These are phyloP conservation scores for Phaeophleospora eucalypticola DNA, from an alignment of 2,329 filamentous ascomycete species.

Conservation along the genomic window DNA sequence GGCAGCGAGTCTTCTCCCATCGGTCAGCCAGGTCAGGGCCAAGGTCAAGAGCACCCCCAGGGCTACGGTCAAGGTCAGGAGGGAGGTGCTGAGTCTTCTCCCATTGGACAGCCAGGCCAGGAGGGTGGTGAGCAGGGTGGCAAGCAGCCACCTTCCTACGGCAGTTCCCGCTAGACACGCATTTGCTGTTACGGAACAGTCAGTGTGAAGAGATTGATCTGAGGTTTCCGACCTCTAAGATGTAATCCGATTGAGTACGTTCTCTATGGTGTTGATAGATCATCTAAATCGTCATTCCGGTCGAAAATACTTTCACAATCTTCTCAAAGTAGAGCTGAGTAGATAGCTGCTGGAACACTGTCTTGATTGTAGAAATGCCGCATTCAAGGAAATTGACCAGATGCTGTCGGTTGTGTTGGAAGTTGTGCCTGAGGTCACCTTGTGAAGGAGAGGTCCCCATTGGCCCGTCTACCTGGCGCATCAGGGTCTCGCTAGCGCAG, in stretches of 20 bases:
- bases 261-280: background rate
- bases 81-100: background rate
- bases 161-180: no score
- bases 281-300: no score
- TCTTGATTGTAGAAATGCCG: no score
- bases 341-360: no score
- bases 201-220: background rate
- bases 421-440: background rate
- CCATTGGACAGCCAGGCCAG: background rate
- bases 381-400: no score
- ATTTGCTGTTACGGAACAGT: background rate
- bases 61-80: background rate
- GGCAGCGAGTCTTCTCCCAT: background rate
- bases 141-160: background rate
- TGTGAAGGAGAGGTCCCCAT: background rate
- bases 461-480: background rate
- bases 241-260: background rate
- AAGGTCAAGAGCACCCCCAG: background rate
- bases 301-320: no score
- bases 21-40: background rate
- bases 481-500: background rate
- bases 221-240: no score
- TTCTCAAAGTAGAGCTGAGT: no score
- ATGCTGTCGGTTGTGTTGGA: no score
- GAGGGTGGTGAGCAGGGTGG: background rate